Conservation (phyloP, 2,329 filamentous ascomycete genomes). For the Chrysosporium keratinophilum region DNA sequence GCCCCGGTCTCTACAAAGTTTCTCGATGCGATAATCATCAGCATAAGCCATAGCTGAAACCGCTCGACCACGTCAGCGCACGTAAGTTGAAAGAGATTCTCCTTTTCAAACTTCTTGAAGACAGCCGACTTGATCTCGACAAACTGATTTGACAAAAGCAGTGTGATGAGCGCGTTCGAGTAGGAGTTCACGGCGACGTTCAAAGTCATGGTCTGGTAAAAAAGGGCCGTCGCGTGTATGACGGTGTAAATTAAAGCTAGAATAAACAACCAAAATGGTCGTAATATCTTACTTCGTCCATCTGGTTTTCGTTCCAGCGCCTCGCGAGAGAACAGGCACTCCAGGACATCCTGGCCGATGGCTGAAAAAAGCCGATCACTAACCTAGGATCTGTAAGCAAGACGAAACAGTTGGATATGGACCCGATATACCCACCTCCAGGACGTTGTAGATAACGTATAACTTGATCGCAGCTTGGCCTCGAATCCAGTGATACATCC, state of each 20-base stretch:
- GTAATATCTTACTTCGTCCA: constrained; percentile 79
- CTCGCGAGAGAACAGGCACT: constrained; percentile 89
- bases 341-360: constrained; percentile 87
- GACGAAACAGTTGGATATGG: background rate
- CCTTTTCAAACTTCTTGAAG: constrained; percentile 97
- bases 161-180: constrained; percentile 83
- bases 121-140: constrained; percentile 98
- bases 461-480: constrained; percentile 95
- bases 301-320: constrained; percentile 78
- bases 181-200: constrained; percentile 99
- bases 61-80: constrained; percentile 95
- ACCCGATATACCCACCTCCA: constrained; percentile 50
- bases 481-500: constrained; percentile 96
- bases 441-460: constrained; percentile 96
- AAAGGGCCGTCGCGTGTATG: constrained; percentile 73
- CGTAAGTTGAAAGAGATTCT: constrained; percentile 91
- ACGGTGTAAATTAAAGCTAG: constrained; percentile 81
- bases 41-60: constrained; percentile 95
- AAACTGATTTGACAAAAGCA: constrained; percentile 94
- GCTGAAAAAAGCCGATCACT: constrained; percentile 83
- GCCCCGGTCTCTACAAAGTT: constrained; percentile 95
- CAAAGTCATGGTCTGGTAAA: constrained; percentile 94
- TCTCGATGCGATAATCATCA: constrained; percentile 87
- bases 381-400: constrained; percentile 38
- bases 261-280: constrained; percentile 84